phyloP scores from a whole-genome alignment of 176 grass and related monocot genomes.

The Cymbopogon citratus region DNA sequence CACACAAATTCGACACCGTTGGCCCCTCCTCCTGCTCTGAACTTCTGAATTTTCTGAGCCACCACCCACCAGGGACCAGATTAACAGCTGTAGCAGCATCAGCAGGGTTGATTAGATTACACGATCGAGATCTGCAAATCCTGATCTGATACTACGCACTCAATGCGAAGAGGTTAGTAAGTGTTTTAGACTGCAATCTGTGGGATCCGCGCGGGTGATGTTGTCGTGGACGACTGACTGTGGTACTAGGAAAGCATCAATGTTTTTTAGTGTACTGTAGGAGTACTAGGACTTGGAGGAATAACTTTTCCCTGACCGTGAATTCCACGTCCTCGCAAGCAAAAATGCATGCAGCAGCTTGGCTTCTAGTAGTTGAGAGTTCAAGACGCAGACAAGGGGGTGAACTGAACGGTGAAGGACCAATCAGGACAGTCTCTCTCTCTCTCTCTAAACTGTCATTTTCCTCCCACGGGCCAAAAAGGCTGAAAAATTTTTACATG shows the following conservation, averaged over 20 bases:
- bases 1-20: no score
- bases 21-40: neutral
- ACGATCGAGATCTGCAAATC: neutral
- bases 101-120: neutral
- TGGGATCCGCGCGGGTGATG: no score
- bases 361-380: no score
- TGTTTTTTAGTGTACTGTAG: neutral
- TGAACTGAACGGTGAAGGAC: neutral
- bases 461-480: neutral
- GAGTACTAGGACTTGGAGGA: neutral
- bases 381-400: neutral
- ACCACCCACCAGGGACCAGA: neutral
- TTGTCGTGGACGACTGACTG: neutral
- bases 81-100: neutral
- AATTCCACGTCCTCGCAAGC: conserved; percentile 6
- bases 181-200: neutral
- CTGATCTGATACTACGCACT: neutral
- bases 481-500: neutral
- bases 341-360: conserved; percentile 10
- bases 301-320: conserved; percentile 4
- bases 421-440: neutral
- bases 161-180: neutral
- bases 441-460: neutral
- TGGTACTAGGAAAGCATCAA: neutral
- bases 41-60: neutral